Evolutionary conservation across 2,329 filamentous ascomycete genomes (phyloP).

Genomic region (Cladorrhinum sp.): DNA sequence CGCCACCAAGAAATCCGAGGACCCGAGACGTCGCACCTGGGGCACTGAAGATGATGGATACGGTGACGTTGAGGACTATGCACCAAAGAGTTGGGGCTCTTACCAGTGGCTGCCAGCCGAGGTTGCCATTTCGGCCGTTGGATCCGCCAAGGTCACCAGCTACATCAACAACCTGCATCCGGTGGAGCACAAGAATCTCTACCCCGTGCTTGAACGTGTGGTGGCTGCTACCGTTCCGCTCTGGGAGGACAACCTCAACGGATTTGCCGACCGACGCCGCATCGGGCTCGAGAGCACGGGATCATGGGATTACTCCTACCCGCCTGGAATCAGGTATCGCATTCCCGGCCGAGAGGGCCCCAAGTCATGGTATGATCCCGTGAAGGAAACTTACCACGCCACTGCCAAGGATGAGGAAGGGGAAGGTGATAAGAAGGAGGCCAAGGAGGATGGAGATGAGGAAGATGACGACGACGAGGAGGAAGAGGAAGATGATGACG

Average conservation of each 20-base stretch:
- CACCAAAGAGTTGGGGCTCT: conserved; percentile 8
- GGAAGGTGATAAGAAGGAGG: neutral
- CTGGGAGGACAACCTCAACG: conserved; percentile 38
- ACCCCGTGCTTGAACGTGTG: conserved; percentile 40
- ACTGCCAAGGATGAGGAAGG: neutral
- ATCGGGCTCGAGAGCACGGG: conserved; percentile 17
- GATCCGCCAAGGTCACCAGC: conserved; percentile 41
- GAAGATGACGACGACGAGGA: conserved; percentile 8
- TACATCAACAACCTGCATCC: conserved; percentile 57
- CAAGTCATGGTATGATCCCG: conserved; percentile 10
- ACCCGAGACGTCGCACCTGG: neutral
- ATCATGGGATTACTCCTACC: conserved; percentile 9
- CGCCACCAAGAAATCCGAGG: conserved; percentile 17
- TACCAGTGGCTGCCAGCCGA: conserved; percentile 52
- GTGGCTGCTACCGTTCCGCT: conserved; percentile 42
- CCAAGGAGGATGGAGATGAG: neutral
- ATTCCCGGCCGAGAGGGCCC: conserved; percentile 14
- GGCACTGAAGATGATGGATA: neutral
- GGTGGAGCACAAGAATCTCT: conserved; percentile 31
- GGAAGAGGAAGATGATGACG: neutral
- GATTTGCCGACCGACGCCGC: conserved; percentile 14
- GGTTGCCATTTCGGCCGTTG: conserved; percentile 39
- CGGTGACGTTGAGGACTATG: neutral
- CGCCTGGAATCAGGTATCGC: conserved; percentile 11
- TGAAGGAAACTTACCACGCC: neutral